A percentile compares a stretch with the other conserved stretches of the same genome.
phyloP scores from a whole-genome alignment of 2,329 filamentous ascomycete species.

The Trichoderma citrinoviride region DNA sequence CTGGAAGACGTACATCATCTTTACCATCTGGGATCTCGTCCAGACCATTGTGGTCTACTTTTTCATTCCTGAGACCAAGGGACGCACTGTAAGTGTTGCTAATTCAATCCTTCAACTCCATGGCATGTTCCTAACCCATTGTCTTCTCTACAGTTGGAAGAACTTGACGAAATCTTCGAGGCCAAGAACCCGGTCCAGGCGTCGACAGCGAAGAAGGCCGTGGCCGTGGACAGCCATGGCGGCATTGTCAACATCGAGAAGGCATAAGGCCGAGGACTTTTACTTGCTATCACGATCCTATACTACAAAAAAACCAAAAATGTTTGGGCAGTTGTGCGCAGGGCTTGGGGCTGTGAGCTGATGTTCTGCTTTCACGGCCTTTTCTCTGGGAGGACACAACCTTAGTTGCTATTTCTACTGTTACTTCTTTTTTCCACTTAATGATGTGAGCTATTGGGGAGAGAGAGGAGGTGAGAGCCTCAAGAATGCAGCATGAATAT shows the following conservation, averaged over 20 bases:
- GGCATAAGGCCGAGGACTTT: constrained; percentile 5
- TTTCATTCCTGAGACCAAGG: constrained; percentile 33
- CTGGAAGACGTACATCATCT: constrained; percentile 54
- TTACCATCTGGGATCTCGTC: constrained; percentile 43
- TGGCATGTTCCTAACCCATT: background rate
- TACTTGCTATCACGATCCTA: background rate
- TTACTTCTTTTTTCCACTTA: background rate
- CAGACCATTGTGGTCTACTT: constrained; percentile 29
- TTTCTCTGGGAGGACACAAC: background rate
- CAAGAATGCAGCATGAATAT: background rate
- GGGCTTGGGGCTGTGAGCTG: background rate
- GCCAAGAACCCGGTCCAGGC: constrained; percentile 45
- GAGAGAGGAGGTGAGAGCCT: background rate
- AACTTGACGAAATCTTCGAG: constrained; percentile 51
- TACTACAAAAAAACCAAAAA: background rate
- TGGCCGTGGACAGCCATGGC: constrained; percentile 37
- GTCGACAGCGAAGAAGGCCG: constrained; percentile 42
- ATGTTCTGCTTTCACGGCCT: background rate
- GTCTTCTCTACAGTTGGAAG: constrained; percentile 41
- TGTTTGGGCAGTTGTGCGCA: background rate
- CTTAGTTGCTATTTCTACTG: background rate
- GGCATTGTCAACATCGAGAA: constrained; percentile 34
- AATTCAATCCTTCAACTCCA: background rate
- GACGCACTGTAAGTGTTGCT: constrained; percentile 41
- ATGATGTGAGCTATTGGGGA: background rate